Evolutionary conservation across 805 yeast species (phyloP), one percentile per base, ranked within the genome.

Genomic region (Candida arabinofermentans): DNA sequence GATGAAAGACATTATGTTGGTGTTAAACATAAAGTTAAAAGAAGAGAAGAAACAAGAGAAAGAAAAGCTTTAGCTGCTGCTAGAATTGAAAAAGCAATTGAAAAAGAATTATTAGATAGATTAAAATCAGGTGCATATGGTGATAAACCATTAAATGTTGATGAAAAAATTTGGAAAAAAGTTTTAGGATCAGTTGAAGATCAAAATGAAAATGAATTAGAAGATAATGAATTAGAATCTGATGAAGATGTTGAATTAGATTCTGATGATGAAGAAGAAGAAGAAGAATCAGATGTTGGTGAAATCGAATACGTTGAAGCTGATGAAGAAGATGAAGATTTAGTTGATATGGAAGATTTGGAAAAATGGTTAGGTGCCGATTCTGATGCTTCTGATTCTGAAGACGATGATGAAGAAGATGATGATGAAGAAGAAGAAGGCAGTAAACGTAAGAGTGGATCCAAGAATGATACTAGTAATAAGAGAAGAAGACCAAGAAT

Each of bases 121-220:
- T 77, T 93, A 59, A 93, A 93, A 79, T 81, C 91, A 58, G 99
- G 99, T 47, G 98, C 98, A 2, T 93, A 93, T 61, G 99, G 99
- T 51, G 98, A 93, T 60, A 87, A 91, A 65, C 99, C 99, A 42
- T 72, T 93, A 60, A 93, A 93, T 58, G 98, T 93, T 27, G 98
- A 93, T 57, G 96, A 91, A 58, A 83, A 83, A 67, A 80, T 93
- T 46, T 93, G 99, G 99, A 83, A 84, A 75, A 86, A 82, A 70
- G 95, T 93, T 19, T 77, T 93, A 70, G 89, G 90, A 47, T 75
- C 70, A 48, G 75, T 76, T 52, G 81, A 83, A 46, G 77, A 74
- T 35, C 71, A 69, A 26, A 79, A 79, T 36, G 81, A 72, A 34
- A 59, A 69, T 51, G 79, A 71, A 41, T 66, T 68, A 22, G 67